These are phyloP conservation scores for Podila epicladia DNA, from an alignment of 192 early-diverging fungal species.

Conservation along the genomic window DNA sequence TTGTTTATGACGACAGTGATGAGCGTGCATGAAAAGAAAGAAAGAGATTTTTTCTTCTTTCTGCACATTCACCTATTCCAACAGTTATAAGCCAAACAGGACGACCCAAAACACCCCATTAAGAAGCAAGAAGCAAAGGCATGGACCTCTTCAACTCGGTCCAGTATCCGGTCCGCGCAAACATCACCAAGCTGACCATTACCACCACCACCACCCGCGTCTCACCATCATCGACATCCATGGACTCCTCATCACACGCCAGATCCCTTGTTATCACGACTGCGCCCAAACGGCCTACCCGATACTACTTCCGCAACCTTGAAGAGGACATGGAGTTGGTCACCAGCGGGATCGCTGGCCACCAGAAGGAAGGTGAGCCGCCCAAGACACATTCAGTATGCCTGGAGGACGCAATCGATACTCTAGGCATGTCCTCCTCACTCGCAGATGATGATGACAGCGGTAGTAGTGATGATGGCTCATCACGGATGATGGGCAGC, in stretches of 20 bases:
- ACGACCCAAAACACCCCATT: too few relatives aligned
- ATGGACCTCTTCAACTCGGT: background rate
- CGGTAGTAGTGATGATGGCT: background rate
- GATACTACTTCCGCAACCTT: background rate
- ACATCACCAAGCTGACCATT: background rate
- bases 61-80: too few relatives aligned
- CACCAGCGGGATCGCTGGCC: background rate
- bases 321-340: background rate
- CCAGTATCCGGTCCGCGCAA: background rate
- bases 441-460: slow-evolving; percentile 14
- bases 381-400: background rate
- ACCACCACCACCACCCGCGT: background rate
- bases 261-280: background rate
- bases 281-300: background rate
- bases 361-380: background rate
- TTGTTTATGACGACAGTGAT: too few relatives aligned
- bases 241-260: background rate
- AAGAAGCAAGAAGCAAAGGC: too few relatives aligned
- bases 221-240: background rate
- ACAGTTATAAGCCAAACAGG: too few relatives aligned
- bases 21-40: too few relatives aligned
- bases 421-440: slow-evolving; percentile 5
- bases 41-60: too few relatives aligned
- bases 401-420: background rate
- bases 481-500: background rate